These are phyloP conservation scores for Penicillium sp. DNA, from an alignment of 2,329 filamentous ascomycete species.

Conservation along the genomic window DNA sequence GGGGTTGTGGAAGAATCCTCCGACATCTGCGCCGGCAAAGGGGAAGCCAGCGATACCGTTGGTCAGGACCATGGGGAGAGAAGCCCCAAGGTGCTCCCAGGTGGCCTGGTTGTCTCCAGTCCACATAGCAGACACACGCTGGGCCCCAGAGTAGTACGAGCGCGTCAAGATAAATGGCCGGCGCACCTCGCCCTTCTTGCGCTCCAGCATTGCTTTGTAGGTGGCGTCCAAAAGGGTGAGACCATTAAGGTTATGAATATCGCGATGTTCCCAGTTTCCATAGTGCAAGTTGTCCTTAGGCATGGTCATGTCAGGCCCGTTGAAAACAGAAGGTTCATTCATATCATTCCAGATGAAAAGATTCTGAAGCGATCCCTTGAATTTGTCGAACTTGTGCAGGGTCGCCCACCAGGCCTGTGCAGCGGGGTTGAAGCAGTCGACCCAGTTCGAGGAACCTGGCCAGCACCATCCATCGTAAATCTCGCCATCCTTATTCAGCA, in stretches of 20 bases:
- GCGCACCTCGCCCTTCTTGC: slow-evolving; percentile 79
- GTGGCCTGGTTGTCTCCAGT: slow-evolving; percentile 94
- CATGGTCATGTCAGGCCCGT: slow-evolving; percentile 97
- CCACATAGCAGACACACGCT: slow-evolving; percentile 94
- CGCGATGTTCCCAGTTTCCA: slow-evolving; percentile 92
- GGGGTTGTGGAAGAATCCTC: slow-evolving; percentile 97
- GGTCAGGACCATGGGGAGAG: slow-evolving; percentile 89
- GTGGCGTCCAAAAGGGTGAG: slow-evolving; percentile 95
- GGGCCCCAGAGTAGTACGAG: slow-evolving; percentile 86
- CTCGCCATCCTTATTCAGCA: slow-evolving; percentile 85
- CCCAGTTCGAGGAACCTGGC: slow-evolving; percentile 95
- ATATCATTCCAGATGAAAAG: slow-evolving; percentile 99
- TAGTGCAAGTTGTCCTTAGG: slow-evolving; percentile 95
- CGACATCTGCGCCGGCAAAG: slow-evolving; percentile 92
- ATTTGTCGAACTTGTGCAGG: slow-evolving; percentile 82
- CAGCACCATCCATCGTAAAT: slow-evolving; percentile 98
- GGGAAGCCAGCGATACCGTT: slow-evolving; percentile 92
- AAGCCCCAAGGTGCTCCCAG: slow-evolving; percentile 86
- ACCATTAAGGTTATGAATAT: slow-evolving; percentile 93
- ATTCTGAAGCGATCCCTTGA: slow-evolving; percentile 82
- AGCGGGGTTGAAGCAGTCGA: slow-evolving; percentile 93
- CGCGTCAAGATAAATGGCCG: slow-evolving; percentile 92
- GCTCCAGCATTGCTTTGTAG: slow-evolving; percentile 75
- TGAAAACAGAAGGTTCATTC: slow-evolving; percentile 99
- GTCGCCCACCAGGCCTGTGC: slow-evolving; percentile 86